phyloP scores from a whole-genome alignment of 305 asterid species.

The Fraxinus platypoda region DNA sequence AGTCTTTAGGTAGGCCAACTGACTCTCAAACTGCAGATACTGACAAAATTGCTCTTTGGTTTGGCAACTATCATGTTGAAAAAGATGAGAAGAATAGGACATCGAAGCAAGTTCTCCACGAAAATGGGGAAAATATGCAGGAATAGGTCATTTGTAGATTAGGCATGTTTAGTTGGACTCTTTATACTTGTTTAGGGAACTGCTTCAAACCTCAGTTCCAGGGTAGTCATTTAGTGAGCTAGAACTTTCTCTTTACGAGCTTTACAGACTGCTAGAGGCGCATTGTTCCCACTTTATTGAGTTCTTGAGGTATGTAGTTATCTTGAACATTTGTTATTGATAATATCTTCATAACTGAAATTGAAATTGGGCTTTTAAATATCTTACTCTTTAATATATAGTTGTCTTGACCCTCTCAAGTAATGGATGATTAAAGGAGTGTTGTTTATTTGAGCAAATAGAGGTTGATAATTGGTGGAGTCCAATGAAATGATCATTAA shows the following conservation, averaged over 20 bases:
- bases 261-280: conserved; percentile 35
- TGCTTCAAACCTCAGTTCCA: conserved; percentile 41
- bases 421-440: background rate
- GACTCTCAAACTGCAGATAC: conserved; percentile 35
- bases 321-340: conserved; percentile 40
- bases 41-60: conserved; percentile 40
- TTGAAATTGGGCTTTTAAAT: conserved; percentile 19
- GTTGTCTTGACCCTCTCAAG: background rate
- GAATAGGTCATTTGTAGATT: conserved; percentile 55
- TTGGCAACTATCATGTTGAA: conserved; percentile 37
- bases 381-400: background rate
- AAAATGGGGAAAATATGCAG: conserved; percentile 31
- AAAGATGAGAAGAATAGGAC: conserved; percentile 40
- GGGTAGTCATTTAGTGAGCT: conserved; percentile 39
- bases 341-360: conserved; percentile 29
- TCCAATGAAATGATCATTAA: background rate
- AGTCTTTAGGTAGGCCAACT: conserved; percentile 26
- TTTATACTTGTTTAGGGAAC: conserved; percentile 48
- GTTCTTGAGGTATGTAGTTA: conserved; percentile 45
- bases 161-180: conserved; percentile 40
- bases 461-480: background rate
- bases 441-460: background rate
- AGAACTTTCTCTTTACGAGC: conserved; percentile 41
- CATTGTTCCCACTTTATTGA: conserved; percentile 31
- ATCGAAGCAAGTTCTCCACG: conserved; percentile 39